Evolutionary conservation across 345 rosid genomes (phyloP).

Genomic region (Camelina laxa): DNA sequence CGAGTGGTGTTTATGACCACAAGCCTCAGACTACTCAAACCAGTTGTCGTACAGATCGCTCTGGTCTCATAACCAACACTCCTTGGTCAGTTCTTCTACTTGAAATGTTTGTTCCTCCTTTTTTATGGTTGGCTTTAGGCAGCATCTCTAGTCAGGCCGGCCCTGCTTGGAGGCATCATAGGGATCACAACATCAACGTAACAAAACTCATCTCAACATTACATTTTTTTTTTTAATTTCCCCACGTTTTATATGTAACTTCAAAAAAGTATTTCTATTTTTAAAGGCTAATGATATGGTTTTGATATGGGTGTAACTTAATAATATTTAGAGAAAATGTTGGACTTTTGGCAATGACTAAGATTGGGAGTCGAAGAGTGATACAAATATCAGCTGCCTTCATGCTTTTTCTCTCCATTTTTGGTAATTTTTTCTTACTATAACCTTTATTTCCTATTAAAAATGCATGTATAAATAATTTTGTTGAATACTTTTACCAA

Average conservation of each 20-base stretch:
- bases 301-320: not conserved
- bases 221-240: not conserved
- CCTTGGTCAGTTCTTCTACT: conserved; percentile 56
- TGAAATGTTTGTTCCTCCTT: not conserved
- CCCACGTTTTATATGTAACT: not conserved
- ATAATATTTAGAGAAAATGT: conserved; percentile 70
- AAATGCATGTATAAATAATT: not conserved
- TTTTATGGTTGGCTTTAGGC: no score
- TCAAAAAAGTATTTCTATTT: not conserved
- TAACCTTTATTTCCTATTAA: not conserved
- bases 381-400: conserved; percentile 74
- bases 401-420: conserved; percentile 75
- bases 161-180: conserved; percentile 58
- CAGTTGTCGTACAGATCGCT: conserved; percentile 74
- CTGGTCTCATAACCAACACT: conserved; percentile 61
- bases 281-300: not conserved
- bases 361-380: conserved; percentile 79
- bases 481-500: not conserved
- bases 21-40: conserved; percentile 57
- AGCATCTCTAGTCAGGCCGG: no score
- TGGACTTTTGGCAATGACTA: conserved; percentile 73
- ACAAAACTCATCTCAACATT: conserved; percentile 24
- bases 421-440: conserved; percentile 46
- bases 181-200: conserved; percentile 78
- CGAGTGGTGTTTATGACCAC: conserved; percentile 55